These are phyloP conservation scores for Corniculantispora saksenae DNA, from an alignment of 2,329 filamentous ascomycete genomes.

Conservation along the genomic window DNA sequence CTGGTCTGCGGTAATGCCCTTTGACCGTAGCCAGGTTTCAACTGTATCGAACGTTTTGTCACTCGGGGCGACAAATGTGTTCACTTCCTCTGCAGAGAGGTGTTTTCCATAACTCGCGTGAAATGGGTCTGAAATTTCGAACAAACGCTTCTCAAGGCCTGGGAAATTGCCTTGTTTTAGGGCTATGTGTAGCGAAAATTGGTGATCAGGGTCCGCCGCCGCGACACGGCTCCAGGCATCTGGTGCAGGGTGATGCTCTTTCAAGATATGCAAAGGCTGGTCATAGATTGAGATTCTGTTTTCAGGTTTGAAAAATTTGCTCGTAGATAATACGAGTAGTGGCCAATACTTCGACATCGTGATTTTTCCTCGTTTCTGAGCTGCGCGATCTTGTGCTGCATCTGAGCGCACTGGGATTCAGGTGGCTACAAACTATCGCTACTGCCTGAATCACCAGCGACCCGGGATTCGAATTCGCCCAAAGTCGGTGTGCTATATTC, in stretches of 20 bases:
- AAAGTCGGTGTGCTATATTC: too few relatives aligned
- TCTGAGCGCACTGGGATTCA: too few relatives aligned
- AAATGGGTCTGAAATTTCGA: conserved; percentile 14
- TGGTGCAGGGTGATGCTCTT: conserved; percentile 6
- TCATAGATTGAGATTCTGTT: too few relatives aligned
- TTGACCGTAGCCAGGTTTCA: conserved; percentile 1
- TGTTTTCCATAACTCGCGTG: neutral
- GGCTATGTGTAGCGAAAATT: conserved; percentile 5
- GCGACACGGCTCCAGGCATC: neutral
- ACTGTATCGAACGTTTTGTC: conserved; percentile 1
- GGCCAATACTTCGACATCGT: conserved; percentile 7
- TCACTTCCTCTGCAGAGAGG: conserved; percentile 12
- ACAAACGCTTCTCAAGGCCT: conserved; percentile 1
- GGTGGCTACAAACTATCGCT: too few relatives aligned
- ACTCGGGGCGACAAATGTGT: neutral
- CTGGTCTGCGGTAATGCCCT: neutral
- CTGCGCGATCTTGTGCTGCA: too few relatives aligned
- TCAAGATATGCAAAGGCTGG: neutral
- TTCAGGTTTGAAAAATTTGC: neutral
- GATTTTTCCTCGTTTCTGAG: neutral
- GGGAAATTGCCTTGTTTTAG: conserved; percentile 1
- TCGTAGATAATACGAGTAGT: neutral
- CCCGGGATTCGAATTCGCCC: too few relatives aligned
- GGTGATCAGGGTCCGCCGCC: neutral
- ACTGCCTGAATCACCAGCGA: too few relatives aligned